These are phyloP conservation scores for Cucurbita pepo DNA, from an alignment of 306 rosid genomes.

Conservation along the genomic window DNA sequence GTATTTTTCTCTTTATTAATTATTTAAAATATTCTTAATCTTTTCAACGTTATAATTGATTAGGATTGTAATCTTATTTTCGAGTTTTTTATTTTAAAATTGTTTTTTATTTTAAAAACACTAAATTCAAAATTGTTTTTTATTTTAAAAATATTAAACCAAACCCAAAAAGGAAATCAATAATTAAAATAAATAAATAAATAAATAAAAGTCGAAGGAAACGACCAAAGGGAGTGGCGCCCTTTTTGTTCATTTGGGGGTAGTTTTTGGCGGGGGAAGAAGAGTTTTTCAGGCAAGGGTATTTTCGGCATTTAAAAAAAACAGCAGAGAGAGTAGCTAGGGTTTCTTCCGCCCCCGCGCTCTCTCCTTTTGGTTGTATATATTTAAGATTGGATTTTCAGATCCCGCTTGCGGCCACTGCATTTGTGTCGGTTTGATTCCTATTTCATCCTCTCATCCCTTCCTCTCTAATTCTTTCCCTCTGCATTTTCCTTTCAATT, in stretches of 20 bases:
- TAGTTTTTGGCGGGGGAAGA: conserved; percentile 36
- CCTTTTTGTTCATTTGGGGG: conserved; percentile 27
- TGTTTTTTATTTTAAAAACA: too few species aligned
- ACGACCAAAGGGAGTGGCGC: conserved; percentile 1
- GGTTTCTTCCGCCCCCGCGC: conserved; percentile 32
- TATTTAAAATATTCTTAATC: too few species aligned
- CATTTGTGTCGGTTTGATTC: conserved; percentile 38
- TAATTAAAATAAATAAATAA: background rate
- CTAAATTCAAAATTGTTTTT: too few species aligned
- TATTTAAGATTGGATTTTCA: conserved; percentile 28
- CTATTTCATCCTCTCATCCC: conserved; percentile 1
- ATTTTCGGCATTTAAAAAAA: conserved; percentile 9
- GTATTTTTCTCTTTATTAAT: too few species aligned
- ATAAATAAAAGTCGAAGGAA: background rate
- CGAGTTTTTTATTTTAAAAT: too few species aligned
- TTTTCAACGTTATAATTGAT: too few species aligned
- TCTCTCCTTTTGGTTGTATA: conserved; percentile 16
- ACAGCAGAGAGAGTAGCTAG: conserved; percentile 26
- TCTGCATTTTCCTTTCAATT: conserved; percentile 1
- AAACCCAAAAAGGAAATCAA: too few species aligned
- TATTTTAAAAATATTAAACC: too few species aligned
- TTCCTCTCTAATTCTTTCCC: background rate
- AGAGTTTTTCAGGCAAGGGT: conserved; percentile 11
- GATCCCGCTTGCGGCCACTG: conserved; percentile 50
- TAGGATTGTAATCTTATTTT: too few species aligned